phyloP scores from a whole-genome alignment of 345 rosid genomes.

The Erysimum cheiranthoides region DNA sequence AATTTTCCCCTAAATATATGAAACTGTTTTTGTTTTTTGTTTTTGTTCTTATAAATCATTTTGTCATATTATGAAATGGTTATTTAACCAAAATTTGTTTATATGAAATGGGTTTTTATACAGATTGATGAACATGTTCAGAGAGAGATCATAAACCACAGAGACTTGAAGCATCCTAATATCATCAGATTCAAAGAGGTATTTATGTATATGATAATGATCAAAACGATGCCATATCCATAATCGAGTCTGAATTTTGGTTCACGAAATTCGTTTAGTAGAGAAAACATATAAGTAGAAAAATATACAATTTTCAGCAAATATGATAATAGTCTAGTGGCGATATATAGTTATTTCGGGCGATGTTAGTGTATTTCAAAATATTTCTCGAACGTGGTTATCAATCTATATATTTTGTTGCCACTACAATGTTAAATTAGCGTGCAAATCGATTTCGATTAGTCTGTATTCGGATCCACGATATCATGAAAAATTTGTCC shows the following conservation, averaged over 20 bases:
- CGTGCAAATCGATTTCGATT: not conserved
- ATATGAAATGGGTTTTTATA: constrained; percentile 14
- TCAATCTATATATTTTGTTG: not conserved
- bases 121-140: constrained; percentile 93
- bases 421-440: not conserved
- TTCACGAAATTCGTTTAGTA: not conserved
- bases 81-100: too few species aligned
- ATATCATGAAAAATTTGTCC: constrained; percentile 2
- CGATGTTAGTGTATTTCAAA: constrained; percentile 6
- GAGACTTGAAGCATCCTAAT: constrained; percentile 83
- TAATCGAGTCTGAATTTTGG: not conserved
- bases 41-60: not conserved
- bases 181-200: constrained; percentile 89
- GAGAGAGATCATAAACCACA: constrained; percentile 91
- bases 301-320: not conserved
- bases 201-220: constrained; percentile 13
- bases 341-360: not conserved
- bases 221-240: not conserved
- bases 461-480: not conserved
- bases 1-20: not conserved
- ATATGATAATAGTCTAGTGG: not conserved
- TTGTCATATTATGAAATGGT: not conserved
- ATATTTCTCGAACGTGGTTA: not conserved
- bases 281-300: not conserved
- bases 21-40: not conserved